Base-by-base conservation (phyloP, 2,329 filamentous ascomycete genomes). In the Tolypocladium inflatum region DNA sequence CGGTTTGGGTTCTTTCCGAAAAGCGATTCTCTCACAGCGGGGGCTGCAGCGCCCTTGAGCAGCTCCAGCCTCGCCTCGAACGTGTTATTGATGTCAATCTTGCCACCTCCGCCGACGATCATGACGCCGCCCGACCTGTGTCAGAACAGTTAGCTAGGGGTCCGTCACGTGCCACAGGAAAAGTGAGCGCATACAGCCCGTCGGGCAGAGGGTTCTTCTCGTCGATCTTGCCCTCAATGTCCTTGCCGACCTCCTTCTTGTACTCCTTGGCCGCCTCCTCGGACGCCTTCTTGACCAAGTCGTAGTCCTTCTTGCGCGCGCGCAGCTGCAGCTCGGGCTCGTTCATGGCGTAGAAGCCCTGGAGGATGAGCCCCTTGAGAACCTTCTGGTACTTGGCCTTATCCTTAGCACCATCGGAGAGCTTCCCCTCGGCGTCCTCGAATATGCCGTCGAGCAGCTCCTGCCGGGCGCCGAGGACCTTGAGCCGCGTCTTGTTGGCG, bases 51-150 rank as follows among this genome's bases (percentile, higher is more conserved):
- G 58, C 87, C 86, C 76, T 96, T 88, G 63, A 97, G 84, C 61
- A 97, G 80, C 68, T 83, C 84, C 74, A 99, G 80, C 64, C 94
- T 87, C 71, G 96, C 89, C 72, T 97, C 94, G 66, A 97, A 89
- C 57, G 94, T 97, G 80, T 99, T 97, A 83, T 97, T 92, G 74
- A 99, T 93, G 68, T 96, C 91, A 72, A 99, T 97, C 82, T 93
- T 97, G 72, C 94, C 94, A 63, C 81, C 81, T 65, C 89, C 87
- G 63, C 92, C 91, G 57, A 96, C 76, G 63, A 99, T 85, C 59
- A 83, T 73, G 59, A 96, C 81, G 67, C 94, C 94, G 60, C 94
- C 94, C 60, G 91, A 82, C 68, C 94, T 97, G 30, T 26, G 48
- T 62, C 15, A 55, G 51, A 52, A 23, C 15, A 37, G 21, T 52